A percentile compares a stretch with the other conserved stretches of the same genome.
phyloP scores from a whole-genome alignment of 495 filamentous ascomycete species.

The Penicillium steckii region DNA sequence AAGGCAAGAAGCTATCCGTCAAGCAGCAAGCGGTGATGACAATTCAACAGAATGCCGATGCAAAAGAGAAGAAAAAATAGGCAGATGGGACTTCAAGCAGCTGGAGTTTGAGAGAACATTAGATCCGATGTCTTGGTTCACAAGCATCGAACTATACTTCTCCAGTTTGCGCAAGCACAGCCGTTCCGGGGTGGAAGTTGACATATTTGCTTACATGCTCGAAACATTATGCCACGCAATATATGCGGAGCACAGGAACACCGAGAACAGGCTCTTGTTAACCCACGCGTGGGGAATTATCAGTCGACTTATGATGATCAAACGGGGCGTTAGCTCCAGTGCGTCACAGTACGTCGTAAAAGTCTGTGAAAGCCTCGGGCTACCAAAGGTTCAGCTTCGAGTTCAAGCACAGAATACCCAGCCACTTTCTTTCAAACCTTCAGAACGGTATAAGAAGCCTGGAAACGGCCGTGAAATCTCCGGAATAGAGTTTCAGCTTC shows the following conservation, averaged over 20 bases:
- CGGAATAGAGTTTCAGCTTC: conserved; percentile 58
- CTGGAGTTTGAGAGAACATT: no score
- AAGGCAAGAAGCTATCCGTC: no score
- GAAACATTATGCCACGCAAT: conserved; percentile 34
- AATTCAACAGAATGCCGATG: no score
- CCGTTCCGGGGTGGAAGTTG: conserved; percentile 21
- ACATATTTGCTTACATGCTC: conserved; percentile 47
- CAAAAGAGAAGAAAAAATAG: no score
- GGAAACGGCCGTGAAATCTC: conserved; percentile 24
- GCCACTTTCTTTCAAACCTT: conserved; percentile 37
- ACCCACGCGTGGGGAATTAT: conserved; percentile 20
- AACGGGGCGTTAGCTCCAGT: conserved; percentile 25
- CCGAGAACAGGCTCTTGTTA: background rate
- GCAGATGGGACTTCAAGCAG: no score
- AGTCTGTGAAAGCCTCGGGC: conserved; percentile 22
- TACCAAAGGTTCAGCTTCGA: conserved; percentile 15
- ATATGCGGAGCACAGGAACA: conserved; percentile 1
- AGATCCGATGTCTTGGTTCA: no score
- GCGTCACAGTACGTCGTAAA: conserved; percentile 21
- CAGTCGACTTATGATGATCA: conserved; percentile 13
- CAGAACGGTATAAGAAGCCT: conserved; percentile 9
- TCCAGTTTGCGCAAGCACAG: conserved; percentile 22
- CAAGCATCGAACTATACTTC: no score
- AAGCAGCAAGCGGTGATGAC: no score
- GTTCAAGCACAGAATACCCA: background rate